phyloP scores from a whole-genome alignment of 140 eudicot species.

The Stevia rebaudiana region DNA sequence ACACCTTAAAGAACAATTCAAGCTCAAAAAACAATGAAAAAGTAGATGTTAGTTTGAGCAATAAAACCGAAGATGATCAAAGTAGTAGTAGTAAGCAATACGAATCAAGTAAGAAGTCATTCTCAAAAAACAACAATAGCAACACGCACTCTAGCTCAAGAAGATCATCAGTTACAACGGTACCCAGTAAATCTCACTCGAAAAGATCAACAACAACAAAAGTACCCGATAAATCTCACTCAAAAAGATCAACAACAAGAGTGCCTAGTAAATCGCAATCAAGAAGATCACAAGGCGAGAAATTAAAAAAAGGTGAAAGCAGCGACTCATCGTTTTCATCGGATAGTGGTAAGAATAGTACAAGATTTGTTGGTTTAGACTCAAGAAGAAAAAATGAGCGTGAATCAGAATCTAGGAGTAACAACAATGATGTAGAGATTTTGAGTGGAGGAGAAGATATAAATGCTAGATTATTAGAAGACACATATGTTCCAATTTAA shows the following conservation, averaged over 20 bases:
- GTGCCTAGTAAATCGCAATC: no score
- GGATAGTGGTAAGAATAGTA: slow-evolving; percentile 13
- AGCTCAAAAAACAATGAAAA: slow-evolving; percentile 1
- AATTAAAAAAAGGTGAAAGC: slow-evolving; percentile 1
- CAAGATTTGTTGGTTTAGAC: background rate
- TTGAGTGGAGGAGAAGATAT: slow-evolving; percentile 8
- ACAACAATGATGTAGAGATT: slow-evolving; percentile 9
- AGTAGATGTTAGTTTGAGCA: background rate
- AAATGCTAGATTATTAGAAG: slow-evolving; percentile 6
- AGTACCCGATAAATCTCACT: background rate
- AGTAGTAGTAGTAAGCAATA: slow-evolving; percentile 7
- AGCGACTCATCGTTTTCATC: slow-evolving; percentile 26
- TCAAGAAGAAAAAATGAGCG: slow-evolving; percentile 1
- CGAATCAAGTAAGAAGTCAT: background rate
- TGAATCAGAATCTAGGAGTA: slow-evolving; percentile 3
- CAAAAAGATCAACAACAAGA: background rate
- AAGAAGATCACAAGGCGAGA: background rate
- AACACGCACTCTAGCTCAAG: slow-evolving; percentile 1
- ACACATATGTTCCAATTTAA: slow-evolving; percentile 12
- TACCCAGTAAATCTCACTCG: no score
- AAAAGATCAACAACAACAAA: background rate
- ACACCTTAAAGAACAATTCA: background rate
- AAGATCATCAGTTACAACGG: background rate
- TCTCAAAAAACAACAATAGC: background rate
- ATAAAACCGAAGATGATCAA: background rate